Evolutionary conservation across 176 grass and related monocot genomes (phyloP).

Genomic region (Typha latifolia): DNA sequence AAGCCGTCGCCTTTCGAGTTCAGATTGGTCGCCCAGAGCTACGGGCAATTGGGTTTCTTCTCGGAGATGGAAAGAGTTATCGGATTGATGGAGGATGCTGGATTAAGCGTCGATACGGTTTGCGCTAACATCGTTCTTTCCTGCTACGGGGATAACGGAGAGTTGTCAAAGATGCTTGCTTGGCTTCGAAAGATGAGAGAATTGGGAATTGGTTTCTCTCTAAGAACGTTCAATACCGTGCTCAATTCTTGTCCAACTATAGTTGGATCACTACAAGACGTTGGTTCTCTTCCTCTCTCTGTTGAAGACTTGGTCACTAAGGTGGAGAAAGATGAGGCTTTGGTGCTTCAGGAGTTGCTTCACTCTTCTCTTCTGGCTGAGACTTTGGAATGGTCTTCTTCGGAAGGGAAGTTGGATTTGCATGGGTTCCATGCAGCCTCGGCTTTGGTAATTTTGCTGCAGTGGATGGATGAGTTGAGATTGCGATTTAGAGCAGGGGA

Average conservation of each 20-base stretch:
- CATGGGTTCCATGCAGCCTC: slow-evolving; percentile 59
- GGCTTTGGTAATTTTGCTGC: slow-evolving; percentile 64
- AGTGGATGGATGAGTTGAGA: slow-evolving; percentile 55
- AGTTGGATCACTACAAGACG: slow-evolving; percentile 20
- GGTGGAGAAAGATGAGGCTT: slow-evolving; percentile 37
- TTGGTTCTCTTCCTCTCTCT: slow-evolving; percentile 35
- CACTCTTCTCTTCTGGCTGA: slow-evolving; percentile 33
- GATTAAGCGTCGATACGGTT: slow-evolving; percentile 37
- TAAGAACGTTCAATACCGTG: slow-evolving; percentile 49
- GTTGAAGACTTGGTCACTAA: slow-evolving; percentile 27
- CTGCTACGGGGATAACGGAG: slow-evolving; percentile 52
- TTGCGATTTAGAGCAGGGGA: neutral
- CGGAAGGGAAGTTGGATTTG: slow-evolving; percentile 74
- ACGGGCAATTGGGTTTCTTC: slow-evolving; percentile 41
- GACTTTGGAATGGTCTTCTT: slow-evolving; percentile 49
- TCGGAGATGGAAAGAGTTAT: slow-evolving; percentile 60
- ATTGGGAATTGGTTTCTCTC: slow-evolving; percentile 17
- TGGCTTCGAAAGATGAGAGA: slow-evolving; percentile 60
- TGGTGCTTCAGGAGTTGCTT: slow-evolving; percentile 53
- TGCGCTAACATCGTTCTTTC: slow-evolving; percentile 67
- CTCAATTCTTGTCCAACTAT: slow-evolving; percentile 48
- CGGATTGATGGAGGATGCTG: slow-evolving; percentile 46
- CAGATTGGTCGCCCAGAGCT: slow-evolving; percentile 55
- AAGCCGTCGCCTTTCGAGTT: slow-evolving; percentile 54
- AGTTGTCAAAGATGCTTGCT: slow-evolving; percentile 32